Percentiles rank a stretch among this genome's conserved stretches.
phyloP scores from a whole-genome alignment of 169 alveolate species.

The Plasmodium falciparum region DNA sequence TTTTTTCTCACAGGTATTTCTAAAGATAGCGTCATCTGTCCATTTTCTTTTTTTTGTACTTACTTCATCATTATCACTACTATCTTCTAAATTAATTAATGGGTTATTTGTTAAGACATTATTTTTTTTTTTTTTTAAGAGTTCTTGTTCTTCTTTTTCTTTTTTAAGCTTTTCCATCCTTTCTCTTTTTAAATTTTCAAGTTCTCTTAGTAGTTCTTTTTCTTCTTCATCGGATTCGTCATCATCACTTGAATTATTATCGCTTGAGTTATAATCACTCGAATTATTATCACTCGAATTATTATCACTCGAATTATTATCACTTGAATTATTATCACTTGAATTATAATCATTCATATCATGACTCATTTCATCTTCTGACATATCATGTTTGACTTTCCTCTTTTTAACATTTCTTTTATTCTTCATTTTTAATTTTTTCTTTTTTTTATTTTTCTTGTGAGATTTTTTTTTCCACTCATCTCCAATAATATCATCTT shows the following conservation, averaged over 20 bases:
- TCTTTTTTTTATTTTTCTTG: background rate
- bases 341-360: background rate
- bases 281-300: background rate
- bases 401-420: background rate
- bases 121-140: conserved; percentile 67
- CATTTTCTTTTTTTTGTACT: conserved; percentile 91
- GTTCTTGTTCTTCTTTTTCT: conserved; percentile 82
- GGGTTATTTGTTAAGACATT: conserved; percentile 88
- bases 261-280: background rate
- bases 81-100: conserved; percentile 75
- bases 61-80: conserved; percentile 80
- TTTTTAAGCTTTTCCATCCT: conserved; percentile 89
- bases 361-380: background rate
- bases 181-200: conserved; percentile 92
- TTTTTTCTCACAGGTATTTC: conserved; percentile 90
- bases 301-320: background rate
- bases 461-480: conserved; percentile 15
- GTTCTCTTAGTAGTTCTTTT: conserved; percentile 92
- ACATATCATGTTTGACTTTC: background rate
- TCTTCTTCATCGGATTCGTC: conserved; percentile 84
- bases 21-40: conserved; percentile 92
- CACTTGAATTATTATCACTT: background rate
- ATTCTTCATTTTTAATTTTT: background rate
- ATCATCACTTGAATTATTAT: background rate
- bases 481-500: conserved; percentile 71